phyloP scores from a whole-genome alignment of 345 rosid species.

The Hirschfeldia incana region DNA sequence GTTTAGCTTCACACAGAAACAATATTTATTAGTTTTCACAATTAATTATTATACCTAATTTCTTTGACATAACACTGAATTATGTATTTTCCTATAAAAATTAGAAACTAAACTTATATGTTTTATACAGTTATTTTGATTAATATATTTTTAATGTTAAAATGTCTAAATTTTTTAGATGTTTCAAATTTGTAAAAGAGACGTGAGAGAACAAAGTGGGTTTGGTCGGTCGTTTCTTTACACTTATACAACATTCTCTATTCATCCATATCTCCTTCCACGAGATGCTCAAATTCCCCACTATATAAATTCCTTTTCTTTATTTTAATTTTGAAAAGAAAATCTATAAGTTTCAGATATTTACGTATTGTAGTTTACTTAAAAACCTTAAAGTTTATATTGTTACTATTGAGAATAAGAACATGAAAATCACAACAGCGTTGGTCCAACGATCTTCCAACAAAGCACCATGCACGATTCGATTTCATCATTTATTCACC shows the following conservation, averaged over 20 bases:
- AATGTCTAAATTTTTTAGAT: neutral
- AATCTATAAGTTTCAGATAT: neutral
- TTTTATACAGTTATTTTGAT: neutral
- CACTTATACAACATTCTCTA: slow-evolving; percentile 33
- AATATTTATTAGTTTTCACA: neutral
- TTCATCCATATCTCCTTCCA: slow-evolving; percentile 38
- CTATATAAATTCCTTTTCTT: slow-evolving; percentile 20
- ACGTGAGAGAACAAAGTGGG: slow-evolving; percentile 40
- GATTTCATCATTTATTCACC: slow-evolving; percentile 13
- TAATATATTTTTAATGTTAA: neutral
- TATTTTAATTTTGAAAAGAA: neutral
- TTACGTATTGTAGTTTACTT: neutral
- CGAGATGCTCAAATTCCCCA: slow-evolving; percentile 38
- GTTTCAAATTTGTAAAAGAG: slow-evolving; percentile 4
- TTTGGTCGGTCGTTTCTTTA: slow-evolving; percentile 41
- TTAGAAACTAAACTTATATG: neutral
- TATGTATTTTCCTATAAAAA: neutral
- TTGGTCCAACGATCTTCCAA: slow-evolving; percentile 36
- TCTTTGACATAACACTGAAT: neutral
- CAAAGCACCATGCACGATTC: slow-evolving; percentile 31
- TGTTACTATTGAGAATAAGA: slow-evolving; percentile 28
- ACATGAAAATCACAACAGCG: slow-evolving; percentile 13
- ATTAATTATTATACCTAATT: neutral
- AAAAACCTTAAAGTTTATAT: neutral
- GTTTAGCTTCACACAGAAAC: neutral